Percentiles rank a stretch among this genome's conserved stretches.
These are phyloP conservation scores for Apiotrichum domesticum DNA, from an alignment of 1,284 basidiomycete genomes.

Conservation along the genomic window DNA sequence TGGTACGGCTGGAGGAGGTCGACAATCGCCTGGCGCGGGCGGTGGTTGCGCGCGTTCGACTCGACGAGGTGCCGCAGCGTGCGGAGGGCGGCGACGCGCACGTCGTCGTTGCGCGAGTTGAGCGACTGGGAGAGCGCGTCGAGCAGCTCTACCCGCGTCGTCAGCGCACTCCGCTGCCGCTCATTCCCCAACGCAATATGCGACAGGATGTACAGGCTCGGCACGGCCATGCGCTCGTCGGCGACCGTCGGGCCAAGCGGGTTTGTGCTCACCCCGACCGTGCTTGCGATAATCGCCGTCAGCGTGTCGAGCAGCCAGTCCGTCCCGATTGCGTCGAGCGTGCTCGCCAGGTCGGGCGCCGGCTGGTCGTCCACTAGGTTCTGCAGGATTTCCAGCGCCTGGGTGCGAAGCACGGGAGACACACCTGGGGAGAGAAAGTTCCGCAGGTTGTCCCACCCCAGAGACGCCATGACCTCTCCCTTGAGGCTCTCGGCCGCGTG, in stretches of 20 bases:
- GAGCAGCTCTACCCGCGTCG: constrained; percentile 27
- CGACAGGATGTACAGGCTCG: constrained; percentile 36
- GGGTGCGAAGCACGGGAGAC: constrained; percentile 29
- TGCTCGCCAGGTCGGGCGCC: constrained; percentile 26
- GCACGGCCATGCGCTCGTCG: constrained; percentile 7
- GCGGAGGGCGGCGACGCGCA: constrained; percentile 38
- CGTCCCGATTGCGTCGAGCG: constrained; percentile 35
- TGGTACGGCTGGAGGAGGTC: constrained; percentile 40
- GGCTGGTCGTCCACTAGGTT: constrained; percentile 41
- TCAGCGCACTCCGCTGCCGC: constrained; percentile 26
- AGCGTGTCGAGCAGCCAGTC: constrained; percentile 22
- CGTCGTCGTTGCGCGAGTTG: constrained; percentile 16
- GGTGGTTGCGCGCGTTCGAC: constrained; percentile 26
- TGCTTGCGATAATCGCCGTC: not conserved
- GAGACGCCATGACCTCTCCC: constrained; percentile 56
- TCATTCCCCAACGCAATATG: constrained; percentile 43
- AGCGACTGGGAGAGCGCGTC: constrained; percentile 28
- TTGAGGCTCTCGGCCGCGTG: constrained; percentile 59
- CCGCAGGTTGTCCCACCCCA: constrained; percentile 55
- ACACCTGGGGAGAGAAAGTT: constrained; percentile 15
- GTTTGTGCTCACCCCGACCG: not conserved
- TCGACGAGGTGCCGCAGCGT: constrained; percentile 39
- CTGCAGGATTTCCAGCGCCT: constrained; percentile 39
- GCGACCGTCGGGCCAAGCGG: not conserved
- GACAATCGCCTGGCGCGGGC: constrained; percentile 34